A percentile compares a stretch with the other conserved stretches of the same genome.
Evolutionary conservation across 176 grass and related monocot species (phyloP).

Genomic region (Juncus inflexus): DNA sequence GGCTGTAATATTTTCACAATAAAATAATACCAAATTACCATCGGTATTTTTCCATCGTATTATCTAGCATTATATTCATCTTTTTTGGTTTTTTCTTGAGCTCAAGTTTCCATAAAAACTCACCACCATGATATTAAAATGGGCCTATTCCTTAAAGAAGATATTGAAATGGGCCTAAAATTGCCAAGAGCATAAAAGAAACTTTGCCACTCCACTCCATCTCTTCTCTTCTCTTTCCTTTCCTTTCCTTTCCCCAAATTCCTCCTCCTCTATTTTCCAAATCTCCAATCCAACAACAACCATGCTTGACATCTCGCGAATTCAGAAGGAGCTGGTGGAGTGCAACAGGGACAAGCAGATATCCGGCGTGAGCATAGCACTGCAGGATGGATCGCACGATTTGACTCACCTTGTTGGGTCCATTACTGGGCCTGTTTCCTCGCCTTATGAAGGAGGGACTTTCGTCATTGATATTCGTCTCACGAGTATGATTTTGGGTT

Average conservation of each 20-base stretch:
- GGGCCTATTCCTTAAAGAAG: no score
- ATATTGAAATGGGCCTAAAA: no score
- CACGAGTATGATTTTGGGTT: constrained; percentile 28
- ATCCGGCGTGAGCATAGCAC: constrained; percentile 78
- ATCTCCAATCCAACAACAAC: neutral
- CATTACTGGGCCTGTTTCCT: constrained; percentile 68
- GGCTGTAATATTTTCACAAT: no score
- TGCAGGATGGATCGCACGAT: constrained; percentile 58
- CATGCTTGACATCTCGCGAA: constrained; percentile 89
- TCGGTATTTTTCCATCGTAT: no score
- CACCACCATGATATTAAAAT: no score
- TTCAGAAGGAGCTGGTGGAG: constrained; percentile 96
- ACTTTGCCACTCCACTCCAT: no score
- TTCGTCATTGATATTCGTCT: constrained; percentile 89
- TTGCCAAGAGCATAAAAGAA: no score
- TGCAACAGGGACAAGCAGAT: constrained; percentile 71
- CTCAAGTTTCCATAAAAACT: no score
- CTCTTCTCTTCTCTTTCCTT: no score
- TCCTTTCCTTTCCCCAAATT: neutral
- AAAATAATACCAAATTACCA: no score
- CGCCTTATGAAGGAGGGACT: constrained; percentile 88
- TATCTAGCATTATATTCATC: no score
- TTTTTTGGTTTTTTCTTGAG: no score
- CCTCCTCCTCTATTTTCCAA: neutral
- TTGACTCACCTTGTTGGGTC: constrained; percentile 82